Evolutionary conservation across 2,329 filamentous ascomycete genomes (phyloP).

Genomic region (Pseudogymnoascus sp.): DNA sequence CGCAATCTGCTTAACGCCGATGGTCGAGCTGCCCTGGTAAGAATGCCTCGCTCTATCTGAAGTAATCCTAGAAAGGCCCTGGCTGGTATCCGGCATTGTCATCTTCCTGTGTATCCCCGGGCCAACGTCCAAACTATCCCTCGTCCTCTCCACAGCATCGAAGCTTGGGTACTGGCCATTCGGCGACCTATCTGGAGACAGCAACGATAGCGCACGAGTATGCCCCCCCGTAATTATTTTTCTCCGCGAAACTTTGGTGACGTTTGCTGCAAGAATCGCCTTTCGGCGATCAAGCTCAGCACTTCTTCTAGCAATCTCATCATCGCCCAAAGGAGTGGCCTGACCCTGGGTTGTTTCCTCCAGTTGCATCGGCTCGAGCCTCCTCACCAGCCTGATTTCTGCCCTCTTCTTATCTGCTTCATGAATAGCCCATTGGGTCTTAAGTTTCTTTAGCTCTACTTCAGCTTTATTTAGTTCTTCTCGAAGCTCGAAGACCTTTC

Average conservation of each 20-base stretch:
- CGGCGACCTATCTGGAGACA: constrained; percentile 51
- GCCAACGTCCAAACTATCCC: background rate
- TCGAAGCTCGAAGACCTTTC: constrained; percentile 79
- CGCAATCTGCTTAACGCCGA: constrained; percentile 28
- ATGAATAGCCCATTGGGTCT: constrained; percentile 73
- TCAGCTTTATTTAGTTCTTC: constrained; percentile 87
- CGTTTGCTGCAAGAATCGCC: constrained; percentile 50
- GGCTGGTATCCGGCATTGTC: constrained; percentile 27
- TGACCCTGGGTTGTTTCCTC: constrained; percentile 21
- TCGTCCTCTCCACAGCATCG: background rate
- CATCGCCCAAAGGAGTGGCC: constrained; percentile 12
- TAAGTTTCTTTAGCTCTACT: constrained; percentile 64
- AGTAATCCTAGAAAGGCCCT: constrained; percentile 22
- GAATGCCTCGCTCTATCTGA: constrained; percentile 26
- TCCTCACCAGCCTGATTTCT: constrained; percentile 54
- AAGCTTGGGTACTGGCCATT: constrained; percentile 13
- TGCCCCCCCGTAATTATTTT: constrained; percentile 64
- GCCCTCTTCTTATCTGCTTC: constrained; percentile 71
- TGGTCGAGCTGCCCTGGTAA: constrained; percentile 27
- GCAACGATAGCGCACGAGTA: constrained; percentile 63
- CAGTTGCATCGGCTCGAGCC: constrained; percentile 45
- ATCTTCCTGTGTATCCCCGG: constrained; percentile 18
- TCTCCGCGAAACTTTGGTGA: constrained; percentile 40
- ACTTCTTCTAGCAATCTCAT: constrained; percentile 25
- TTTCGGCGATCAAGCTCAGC: constrained; percentile 67